A percentile compares a stretch with the other conserved stretches of the same genome.
Evolutionary conservation across 176 grass and related monocot species (phyloP).

Genomic region (Eragrostis nindensis): DNA sequence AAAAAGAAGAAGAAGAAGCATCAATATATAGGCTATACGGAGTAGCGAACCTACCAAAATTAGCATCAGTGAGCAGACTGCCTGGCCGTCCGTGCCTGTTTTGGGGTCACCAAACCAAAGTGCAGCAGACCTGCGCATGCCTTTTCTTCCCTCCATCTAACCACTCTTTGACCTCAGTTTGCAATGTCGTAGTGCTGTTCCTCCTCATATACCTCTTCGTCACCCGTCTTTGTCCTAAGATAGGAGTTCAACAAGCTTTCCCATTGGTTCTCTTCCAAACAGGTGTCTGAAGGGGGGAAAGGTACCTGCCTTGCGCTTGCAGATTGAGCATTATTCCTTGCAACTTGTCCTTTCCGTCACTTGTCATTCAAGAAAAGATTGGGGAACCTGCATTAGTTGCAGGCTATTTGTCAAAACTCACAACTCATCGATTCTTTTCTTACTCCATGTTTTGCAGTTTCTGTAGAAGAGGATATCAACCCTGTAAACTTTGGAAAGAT

Average conservation of each 20-base stretch:
- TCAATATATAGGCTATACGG: neutral
- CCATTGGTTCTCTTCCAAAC: conserved; percentile 28
- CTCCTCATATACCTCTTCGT: conserved; percentile 48
- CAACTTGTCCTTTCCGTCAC: neutral
- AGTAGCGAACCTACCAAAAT: conserved; percentile 38
- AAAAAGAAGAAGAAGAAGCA: neutral
- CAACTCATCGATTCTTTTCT: conserved; percentile 16
- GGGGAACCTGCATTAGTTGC: conserved; percentile 4
- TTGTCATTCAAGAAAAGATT: conserved; percentile 28
- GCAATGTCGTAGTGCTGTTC: conserved; percentile 8
- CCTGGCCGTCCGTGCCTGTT: conserved; percentile 42
- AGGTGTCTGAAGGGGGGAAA: neutral
- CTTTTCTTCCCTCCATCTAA: conserved; percentile 58
- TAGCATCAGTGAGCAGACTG: conserved; percentile 41
- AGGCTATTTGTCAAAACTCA: conserved; percentile 6
- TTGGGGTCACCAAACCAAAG: conserved; percentile 42
- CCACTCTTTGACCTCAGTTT: conserved; percentile 20
- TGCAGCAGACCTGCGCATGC: conserved; percentile 44
- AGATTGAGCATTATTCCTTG: conserved; percentile 32
- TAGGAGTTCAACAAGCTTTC: conserved; percentile 27
- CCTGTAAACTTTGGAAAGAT: conserved; percentile 19
- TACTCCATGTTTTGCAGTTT: conserved; percentile 16
- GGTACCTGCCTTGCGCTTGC: conserved; percentile 29
- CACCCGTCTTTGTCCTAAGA: conserved; percentile 44
- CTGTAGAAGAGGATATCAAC: conserved; percentile 8